phyloP scores from a whole-genome alignment of 495 filamentous ascomycete species.

The Neurospora sp. region DNA sequence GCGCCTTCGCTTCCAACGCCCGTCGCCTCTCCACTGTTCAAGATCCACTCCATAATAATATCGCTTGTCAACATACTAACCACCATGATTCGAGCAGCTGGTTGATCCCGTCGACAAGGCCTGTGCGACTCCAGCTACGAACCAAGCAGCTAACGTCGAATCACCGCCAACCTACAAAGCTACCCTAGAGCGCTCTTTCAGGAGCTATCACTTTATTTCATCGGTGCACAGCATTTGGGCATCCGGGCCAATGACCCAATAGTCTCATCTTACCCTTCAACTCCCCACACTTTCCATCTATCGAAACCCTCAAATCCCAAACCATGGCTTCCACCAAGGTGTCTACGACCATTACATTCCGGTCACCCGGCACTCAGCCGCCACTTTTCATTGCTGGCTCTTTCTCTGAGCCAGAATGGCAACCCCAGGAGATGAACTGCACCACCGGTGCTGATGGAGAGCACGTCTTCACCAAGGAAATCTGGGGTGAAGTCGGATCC shows the following conservation, averaged over 20 bases:
- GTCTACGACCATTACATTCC: constrained; percentile 46
- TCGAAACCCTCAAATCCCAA: constrained; percentile 4
- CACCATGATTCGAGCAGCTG: not conserved
- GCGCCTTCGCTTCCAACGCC: not conserved
- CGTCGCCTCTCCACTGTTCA: not conserved
- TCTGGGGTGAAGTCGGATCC: constrained; percentile 33
- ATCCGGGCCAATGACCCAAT: constrained; percentile 5
- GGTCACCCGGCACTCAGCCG: constrained; percentile 43
- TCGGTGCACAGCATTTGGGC: constrained; percentile 1
- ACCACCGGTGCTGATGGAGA: constrained; percentile 31
- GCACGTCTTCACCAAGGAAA: constrained; percentile 34
- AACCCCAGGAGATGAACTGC: constrained; percentile 47
- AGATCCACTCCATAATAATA: not conserved
- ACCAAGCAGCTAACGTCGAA: not conserved
- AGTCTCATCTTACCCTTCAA: not conserved
- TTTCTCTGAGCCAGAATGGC: constrained; percentile 56
- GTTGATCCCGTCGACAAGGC: not conserved
- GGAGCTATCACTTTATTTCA: not conserved
- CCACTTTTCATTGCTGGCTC: constrained; percentile 57
- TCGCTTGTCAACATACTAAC: not conserved
- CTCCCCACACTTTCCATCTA: not conserved
- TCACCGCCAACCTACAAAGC: not conserved
- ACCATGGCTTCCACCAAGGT: constrained; percentile 29
- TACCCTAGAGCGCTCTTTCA: not conserved
- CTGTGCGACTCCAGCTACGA: not conserved